Conservation (phyloP, 345 rosid genomes). For the Alliaria petiolata region DNA sequence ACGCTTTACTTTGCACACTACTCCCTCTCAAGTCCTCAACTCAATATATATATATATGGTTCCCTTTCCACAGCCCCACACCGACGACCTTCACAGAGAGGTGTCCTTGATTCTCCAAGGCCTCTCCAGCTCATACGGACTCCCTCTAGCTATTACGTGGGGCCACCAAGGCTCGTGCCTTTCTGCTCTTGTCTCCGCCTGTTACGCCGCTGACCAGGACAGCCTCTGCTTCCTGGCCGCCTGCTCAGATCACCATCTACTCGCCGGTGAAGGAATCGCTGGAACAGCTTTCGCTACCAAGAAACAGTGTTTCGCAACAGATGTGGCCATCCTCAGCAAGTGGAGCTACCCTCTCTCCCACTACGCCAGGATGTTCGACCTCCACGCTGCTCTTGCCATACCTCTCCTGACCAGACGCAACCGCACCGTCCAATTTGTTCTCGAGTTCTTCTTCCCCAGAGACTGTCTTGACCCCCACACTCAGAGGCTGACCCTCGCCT, state of each 20-base stretch:
- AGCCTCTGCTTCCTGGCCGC: slow-evolving; percentile 50
- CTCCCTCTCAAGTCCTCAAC: slow-evolving; percentile 18
- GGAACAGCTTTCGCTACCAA: slow-evolving; percentile 59
- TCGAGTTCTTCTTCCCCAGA: slow-evolving; percentile 80
- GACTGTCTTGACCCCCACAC: slow-evolving; percentile 46
- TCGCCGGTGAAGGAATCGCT: slow-evolving; percentile 64
- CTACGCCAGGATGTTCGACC: slow-evolving; percentile 69
- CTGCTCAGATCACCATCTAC: slow-evolving; percentile 76
- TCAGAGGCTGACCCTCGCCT: slow-evolving; percentile 46
- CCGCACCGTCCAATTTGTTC: slow-evolving; percentile 50
- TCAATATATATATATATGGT: background rate
- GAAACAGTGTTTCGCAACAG: slow-evolving; percentile 57
- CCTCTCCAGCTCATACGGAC: slow-evolving; percentile 46
- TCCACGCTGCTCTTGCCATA: slow-evolving; percentile 68
- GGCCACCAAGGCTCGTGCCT: slow-evolving; percentile 53
- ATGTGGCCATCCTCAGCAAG: slow-evolving; percentile 63
- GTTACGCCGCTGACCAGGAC: slow-evolving; percentile 45
- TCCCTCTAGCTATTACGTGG: slow-evolving; percentile 88
- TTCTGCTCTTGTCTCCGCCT: slow-evolving; percentile 59
- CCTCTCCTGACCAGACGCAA: slow-evolving; percentile 47
- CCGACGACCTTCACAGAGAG: slow-evolving; percentile 46
- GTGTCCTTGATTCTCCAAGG: slow-evolving; percentile 48
- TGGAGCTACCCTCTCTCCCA: slow-evolving; percentile 76
- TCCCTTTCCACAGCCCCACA: slow-evolving; percentile 42
- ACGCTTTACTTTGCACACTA: background rate